Evolutionary conservation across 2,329 filamentous ascomycete genomes (phyloP).

Genomic region (Fusarium austroafricanum): DNA sequence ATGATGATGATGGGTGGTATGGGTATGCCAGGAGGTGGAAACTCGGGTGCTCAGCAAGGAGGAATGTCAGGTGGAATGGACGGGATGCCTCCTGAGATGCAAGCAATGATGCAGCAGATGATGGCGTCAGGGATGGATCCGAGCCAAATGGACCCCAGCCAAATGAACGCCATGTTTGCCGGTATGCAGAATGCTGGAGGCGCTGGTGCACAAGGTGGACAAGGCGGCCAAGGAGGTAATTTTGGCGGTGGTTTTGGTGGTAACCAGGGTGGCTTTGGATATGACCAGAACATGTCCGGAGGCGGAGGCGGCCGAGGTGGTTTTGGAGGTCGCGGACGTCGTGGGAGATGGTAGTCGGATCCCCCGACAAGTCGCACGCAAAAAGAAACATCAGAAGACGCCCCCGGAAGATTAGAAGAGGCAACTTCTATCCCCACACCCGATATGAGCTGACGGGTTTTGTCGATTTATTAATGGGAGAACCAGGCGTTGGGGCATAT

Average conservation of each 20-base stretch:
- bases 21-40: constrained; percentile 55
- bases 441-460: constrained; percentile 17
- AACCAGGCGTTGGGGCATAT: constrained; percentile 45
- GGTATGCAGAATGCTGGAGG: constrained; percentile 64
- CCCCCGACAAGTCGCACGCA: background rate
- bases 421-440: background rate
- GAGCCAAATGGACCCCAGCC: constrained; percentile 71
- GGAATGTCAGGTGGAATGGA: constrained; percentile 67
- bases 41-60: constrained; percentile 47
- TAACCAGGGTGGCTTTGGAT: constrained; percentile 64
- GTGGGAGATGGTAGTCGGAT: constrained; percentile 40
- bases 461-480: constrained; percentile 40
- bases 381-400: too few relatives aligned
- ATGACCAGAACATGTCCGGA: constrained; percentile 61
- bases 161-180: constrained; percentile 70
- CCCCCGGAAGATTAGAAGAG: too few relatives aligned
- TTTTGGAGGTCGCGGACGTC: constrained; percentile 45
- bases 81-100: constrained; percentile 74
- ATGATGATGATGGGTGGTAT: constrained; percentile 74
- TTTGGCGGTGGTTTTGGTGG: constrained; percentile 66
- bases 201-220: constrained; percentile 54
- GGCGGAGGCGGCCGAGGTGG: constrained; percentile 53
- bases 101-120: constrained; percentile 77
- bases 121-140: constrained; percentile 74
- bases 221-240: constrained; percentile 63